Evolutionary conservation across 106 monocot genomes (phyloP).

Genomic region (Allium sativum): DNA sequence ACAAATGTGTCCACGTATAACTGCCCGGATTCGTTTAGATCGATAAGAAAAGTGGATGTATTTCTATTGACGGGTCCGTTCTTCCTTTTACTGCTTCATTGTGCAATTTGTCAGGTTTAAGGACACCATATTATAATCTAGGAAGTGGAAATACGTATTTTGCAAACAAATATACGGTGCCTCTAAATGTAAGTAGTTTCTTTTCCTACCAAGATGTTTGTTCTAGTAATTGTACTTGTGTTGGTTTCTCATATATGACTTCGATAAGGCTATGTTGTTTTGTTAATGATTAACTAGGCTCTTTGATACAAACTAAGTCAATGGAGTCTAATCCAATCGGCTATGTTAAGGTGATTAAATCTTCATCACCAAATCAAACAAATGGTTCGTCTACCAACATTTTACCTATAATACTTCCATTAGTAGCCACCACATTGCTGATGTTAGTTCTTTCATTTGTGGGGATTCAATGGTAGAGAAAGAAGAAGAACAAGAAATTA

Average conservation of each 20-base stretch:
- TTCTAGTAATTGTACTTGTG: constrained; percentile 54
- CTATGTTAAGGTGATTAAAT: constrained; percentile 35
- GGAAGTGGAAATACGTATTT: constrained; percentile 35
- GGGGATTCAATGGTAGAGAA: constrained; percentile 1
- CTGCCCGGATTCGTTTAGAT: constrained; percentile 40
- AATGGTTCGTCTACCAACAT: not conserved
- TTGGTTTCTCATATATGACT: constrained; percentile 55
- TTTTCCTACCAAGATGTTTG: constrained; percentile 38
- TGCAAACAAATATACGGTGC: constrained; percentile 36
- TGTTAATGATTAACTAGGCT: constrained; percentile 39
- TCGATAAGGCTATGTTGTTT: constrained; percentile 43
- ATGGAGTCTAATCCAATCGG: constrained; percentile 12
- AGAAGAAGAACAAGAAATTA: not conserved
- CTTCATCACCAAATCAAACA: not conserved
- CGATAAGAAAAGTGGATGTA: constrained; percentile 23
- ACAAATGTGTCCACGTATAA: constrained; percentile 27
- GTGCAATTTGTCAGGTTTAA: not conserved
- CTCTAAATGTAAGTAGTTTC: constrained; percentile 4
- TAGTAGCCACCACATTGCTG: not conserved
- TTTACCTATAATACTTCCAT: not conserved
- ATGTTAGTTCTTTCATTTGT: not conserved
- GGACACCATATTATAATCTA: constrained; percentile 24
- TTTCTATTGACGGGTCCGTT: constrained; percentile 34
- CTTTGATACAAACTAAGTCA: constrained; percentile 17
- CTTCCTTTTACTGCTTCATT: constrained; percentile 17